These are phyloP conservation scores for Linum trigynum DNA, from an alignment of 345 rosid genomes.

Conservation along the genomic window DNA sequence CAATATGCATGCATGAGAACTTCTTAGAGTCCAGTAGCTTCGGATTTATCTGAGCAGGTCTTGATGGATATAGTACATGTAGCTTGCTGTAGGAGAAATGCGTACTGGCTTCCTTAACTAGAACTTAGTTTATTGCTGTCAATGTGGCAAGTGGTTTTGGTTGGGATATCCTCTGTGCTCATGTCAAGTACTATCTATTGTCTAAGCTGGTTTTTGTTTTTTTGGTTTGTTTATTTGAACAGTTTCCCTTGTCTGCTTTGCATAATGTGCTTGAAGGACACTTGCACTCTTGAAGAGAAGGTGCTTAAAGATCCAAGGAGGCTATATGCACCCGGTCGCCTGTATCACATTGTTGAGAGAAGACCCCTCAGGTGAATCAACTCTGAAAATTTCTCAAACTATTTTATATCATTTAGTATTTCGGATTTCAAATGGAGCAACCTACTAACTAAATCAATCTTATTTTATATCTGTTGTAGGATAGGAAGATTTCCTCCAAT, in stretches of 20 bases:
- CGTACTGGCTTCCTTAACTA: neutral
- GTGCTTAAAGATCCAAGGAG: slow-evolving; percentile 78
- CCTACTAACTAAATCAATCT: too few species aligned
- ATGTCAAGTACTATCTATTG: slow-evolving; percentile 4
- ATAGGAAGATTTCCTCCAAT: slow-evolving; percentile 80
- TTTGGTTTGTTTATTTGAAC: slow-evolving; percentile 20
- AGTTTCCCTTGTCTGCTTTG: slow-evolving; percentile 93
- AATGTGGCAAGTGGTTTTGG: neutral
- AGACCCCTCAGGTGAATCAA: slow-evolving; percentile 58
- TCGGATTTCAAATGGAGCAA: too few species aligned
- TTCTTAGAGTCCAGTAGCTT: too few species aligned
- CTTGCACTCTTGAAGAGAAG: slow-evolving; percentile 74
- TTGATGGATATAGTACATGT: neutral
- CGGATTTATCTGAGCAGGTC: neutral
- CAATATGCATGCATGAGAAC: neutral
- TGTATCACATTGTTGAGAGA: slow-evolving; percentile 86
- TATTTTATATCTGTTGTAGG: slow-evolving; percentile 30
- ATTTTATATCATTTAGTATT: too few species aligned
- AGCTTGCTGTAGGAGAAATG: neutral
- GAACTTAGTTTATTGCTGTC: neutral
- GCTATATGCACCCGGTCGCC: slow-evolving; percentile 87
- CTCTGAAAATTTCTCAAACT: neutral
- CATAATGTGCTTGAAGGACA: slow-evolving; percentile 80
- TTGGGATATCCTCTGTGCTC: neutral
- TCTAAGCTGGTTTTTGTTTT: slow-evolving; percentile 13